Percentiles rank a stretch among this genome's conserved stretches.
Evolutionary conservation across 2,329 filamentous ascomycete species (phyloP).

Genomic region (Dryadomyces sulphureus): DNA sequence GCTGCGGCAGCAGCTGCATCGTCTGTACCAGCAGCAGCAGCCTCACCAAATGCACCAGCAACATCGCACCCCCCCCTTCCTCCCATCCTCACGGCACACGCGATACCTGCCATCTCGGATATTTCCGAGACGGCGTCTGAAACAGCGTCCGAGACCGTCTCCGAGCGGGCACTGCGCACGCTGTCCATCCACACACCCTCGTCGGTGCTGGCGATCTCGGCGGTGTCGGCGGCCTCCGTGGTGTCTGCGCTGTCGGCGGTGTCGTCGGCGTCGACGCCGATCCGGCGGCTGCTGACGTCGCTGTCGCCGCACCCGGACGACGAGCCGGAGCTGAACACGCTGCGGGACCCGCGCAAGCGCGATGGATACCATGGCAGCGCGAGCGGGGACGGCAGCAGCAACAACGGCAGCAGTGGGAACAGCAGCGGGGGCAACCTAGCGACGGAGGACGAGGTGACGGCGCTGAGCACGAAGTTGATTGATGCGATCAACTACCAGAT

Average conservation of each 20-base stretch:
- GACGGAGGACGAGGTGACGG: slow-evolving; percentile 61
- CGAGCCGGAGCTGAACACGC: slow-evolving; percentile 44
- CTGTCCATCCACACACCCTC: too few species aligned
- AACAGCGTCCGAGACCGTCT: too few species aligned
- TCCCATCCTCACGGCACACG: too few species aligned
- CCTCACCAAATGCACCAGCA: too few species aligned
- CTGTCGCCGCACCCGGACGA: slow-evolving; percentile 25
- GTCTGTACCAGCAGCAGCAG: too few species aligned
- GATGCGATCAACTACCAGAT: slow-evolving; percentile 97
- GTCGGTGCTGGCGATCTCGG: too few species aligned
- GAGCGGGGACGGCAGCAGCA: background rate
- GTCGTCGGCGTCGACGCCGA: background rate
- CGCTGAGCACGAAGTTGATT: slow-evolving; percentile 87
- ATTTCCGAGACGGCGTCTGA: too few species aligned
- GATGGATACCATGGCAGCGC: background rate
- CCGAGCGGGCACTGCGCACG: too few species aligned
- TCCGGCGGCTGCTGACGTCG: slow-evolving; percentile 8
- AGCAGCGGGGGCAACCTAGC: slow-evolving; percentile 23
- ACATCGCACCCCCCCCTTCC: too few species aligned
- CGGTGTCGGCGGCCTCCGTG: background rate
- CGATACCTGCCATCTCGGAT: background rate
- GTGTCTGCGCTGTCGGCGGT: background rate
- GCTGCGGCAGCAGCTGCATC: too few species aligned
- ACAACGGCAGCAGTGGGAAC: background rate
- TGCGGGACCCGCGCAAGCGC: slow-evolving; percentile 25